Conservation (phyloP, 352 stramenopile species). For the Phytophthora meadii region DNA sequence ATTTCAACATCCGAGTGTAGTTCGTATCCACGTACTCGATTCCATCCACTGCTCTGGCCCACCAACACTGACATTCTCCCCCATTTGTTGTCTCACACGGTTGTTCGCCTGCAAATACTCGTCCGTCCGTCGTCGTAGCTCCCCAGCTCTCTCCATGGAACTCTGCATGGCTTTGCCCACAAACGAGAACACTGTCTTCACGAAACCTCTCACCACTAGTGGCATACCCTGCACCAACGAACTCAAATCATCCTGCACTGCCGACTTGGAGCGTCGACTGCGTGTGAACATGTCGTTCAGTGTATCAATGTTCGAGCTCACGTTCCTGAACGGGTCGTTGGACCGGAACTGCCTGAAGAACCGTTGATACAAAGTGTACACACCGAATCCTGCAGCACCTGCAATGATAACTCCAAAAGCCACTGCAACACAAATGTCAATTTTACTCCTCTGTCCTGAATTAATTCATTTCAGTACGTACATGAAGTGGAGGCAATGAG, state of each 20-base stretch:
- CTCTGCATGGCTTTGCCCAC: constrained; percentile 64
- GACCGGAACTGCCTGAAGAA: constrained; percentile 48
- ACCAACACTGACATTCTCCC: constrained; percentile 53
- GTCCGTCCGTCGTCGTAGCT: constrained; percentile 61
- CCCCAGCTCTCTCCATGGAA: constrained; percentile 67
- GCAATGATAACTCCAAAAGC: constrained; percentile 76
- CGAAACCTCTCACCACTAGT: constrained; percentile 61
- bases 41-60: constrained; percentile 78
- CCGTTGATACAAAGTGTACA: constrained; percentile 76
- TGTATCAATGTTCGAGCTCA: constrained; percentile 58
- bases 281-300: constrained; percentile 55
- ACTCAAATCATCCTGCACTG: constrained; percentile 51
- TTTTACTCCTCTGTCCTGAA: background rate
- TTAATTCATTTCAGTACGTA: constrained; percentile 36
- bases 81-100: constrained; percentile 59
- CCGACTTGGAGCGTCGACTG: constrained; percentile 22
- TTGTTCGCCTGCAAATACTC: constrained; percentile 62
- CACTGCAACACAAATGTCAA: constrained; percentile 44
- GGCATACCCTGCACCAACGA: constrained; percentile 66
- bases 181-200: constrained; percentile 77
- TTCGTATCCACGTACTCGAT: constrained; percentile 53
- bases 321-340: constrained; percentile 45
- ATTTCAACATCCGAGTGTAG: background rate
- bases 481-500: constrained; percentile 69
- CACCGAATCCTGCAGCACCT: constrained; percentile 68